Evolutionary conservation across 225 moss, liverwort and hornwort genomes (phyloP), one percentile per base, ranked within the genome.

Genomic region (Ulota crispa): DNA sequence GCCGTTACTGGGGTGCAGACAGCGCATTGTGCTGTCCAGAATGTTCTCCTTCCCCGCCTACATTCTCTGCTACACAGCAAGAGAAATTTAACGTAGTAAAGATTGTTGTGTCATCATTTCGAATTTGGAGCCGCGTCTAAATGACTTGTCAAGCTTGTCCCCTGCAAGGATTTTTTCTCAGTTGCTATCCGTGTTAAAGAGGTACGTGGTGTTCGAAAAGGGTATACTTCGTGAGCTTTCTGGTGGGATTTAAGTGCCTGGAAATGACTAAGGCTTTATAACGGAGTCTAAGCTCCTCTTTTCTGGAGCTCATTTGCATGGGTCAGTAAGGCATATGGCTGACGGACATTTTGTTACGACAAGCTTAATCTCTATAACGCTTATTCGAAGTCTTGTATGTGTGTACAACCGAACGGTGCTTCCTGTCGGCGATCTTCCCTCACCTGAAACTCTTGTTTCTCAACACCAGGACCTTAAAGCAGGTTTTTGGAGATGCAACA

Each of bases 401-500:
- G 80, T 88, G 76, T 78, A 64, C 78, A 69, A 84, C 28, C 80
- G 72, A 83, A 80, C 59, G 62, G 42, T 71, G 42, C 79, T 71
- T 82, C 72, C 65, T 79, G 79, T 66, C 53, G 64, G 16, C 68
- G 76, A 83, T 82, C 59, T 55, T 81, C 79, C 86, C 86, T 82
- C 70, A 87, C 82, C 80, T 64, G 34, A 68, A 83, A 81, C 83
- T 83, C 41, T 64, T 84, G 76, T 84, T 84, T 82, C 73, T 82
- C 77, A 73, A 77, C 84, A 66, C 86, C 89, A 89, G 89, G 86
- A 86, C 86, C 70, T 72, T 77, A 68, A 86, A 86, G 86, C 86
- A 86, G 82, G 41, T 83, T 77, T 68, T 84, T 82, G 86, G 89
- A 89, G 86, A 89, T 89, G 89, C 86, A 85, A 87, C 82, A 82